These are phyloP conservation scores for Hippophae tibetana DNA, from an alignment of 306 rosid genomes.

Conservation along the genomic window DNA sequence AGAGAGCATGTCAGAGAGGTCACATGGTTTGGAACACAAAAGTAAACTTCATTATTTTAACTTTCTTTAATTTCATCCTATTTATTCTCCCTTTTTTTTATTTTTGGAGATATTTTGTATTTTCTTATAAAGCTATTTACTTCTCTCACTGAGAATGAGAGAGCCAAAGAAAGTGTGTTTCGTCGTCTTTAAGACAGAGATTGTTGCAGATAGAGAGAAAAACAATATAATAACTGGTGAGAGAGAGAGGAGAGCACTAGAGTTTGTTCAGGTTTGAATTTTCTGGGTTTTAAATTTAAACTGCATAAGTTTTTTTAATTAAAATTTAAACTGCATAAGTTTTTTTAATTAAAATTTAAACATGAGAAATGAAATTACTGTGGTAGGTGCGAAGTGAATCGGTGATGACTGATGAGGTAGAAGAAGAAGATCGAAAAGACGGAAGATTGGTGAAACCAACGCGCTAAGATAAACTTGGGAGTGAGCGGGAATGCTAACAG, in stretches of 20 bases:
- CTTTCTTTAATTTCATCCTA: slow-evolving; percentile 7
- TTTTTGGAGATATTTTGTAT: not conserved
- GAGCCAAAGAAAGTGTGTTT: slow-evolving; percentile 29
- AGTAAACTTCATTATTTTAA: slow-evolving; percentile 32
- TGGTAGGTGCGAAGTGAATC: slow-evolving; percentile 26
- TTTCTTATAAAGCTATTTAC: slow-evolving; percentile 18
- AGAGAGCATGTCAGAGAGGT: slow-evolving; percentile 63
- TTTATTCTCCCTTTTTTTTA: slow-evolving; percentile 3
- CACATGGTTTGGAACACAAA: slow-evolving; percentile 66
- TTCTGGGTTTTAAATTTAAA: slow-evolving; percentile 4
- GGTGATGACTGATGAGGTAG: no score
- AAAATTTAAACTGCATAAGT: slow-evolving; percentile 1
- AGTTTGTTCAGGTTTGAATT: slow-evolving; percentile 20
- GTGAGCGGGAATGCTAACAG: slow-evolving; percentile 84
- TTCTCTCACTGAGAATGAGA: not conserved
- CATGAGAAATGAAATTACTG: not conserved
- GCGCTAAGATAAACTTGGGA: slow-evolving; percentile 30
- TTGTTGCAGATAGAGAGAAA: no score
- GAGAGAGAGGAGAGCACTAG: slow-evolving; percentile 19
- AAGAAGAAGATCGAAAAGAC: no score
- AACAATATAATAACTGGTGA: slow-evolving; percentile 8
- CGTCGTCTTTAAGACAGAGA: slow-evolving; percentile 74
- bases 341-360: no score
- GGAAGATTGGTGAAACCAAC: slow-evolving; percentile 14
- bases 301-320: not conserved